Base-by-base conservation (phyloP, 495 filamentous ascomycete species). In the Penicillium odoratum region DNA sequence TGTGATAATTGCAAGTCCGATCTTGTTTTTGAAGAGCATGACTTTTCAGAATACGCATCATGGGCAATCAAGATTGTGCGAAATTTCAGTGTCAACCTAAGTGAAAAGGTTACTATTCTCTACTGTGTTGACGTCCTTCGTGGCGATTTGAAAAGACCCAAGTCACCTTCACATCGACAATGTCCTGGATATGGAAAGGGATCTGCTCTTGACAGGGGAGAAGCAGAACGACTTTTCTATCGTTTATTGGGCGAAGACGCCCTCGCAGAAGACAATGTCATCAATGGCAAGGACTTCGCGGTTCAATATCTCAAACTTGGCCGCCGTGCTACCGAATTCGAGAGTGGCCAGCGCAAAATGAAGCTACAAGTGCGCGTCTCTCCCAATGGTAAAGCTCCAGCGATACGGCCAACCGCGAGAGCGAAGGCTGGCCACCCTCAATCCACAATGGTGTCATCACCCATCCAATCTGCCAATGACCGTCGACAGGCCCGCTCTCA, bases 1-100 rank as follows among this genome's bases (percentile, higher is more conserved):
- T 99, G 94, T 72, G 94, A 98, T 66, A 97, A 95, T 59, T 98
- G 94, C 78, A 83, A 77, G 43, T 88, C 87, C 3, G 84, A 81
- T 48, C 77, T 68, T 57, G 75, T 79, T 3, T 92, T 89, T 66
- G 85, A 92, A 60, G 70, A 77, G 16, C 78, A 82, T 50, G 92
- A 98, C 71, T 87, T 90, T 52, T 90, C 88, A 26, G 70, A 85
- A n/a, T 80, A 88, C 65, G 94, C 93, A 11, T 69, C 79, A 29
- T 79, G 81, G 28, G 88, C 85, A 3, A 68, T 97, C 31, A 74
- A 77, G 28, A 76, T 94, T 49, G 87, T 97, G 21, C 72, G 81
- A 30, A 69, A 80, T 42, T 77, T 73, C 26, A 79, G 89, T 63
- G 75, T 77, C 10, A 44, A 76, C 52, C 47, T 68, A 55, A 49